A percentile compares a stretch with the other conserved stretches of the same genome.
These are phyloP conservation scores for Oenanthe javanica DNA, from an alignment of 140 eudicot species.

Conservation along the genomic window DNA sequence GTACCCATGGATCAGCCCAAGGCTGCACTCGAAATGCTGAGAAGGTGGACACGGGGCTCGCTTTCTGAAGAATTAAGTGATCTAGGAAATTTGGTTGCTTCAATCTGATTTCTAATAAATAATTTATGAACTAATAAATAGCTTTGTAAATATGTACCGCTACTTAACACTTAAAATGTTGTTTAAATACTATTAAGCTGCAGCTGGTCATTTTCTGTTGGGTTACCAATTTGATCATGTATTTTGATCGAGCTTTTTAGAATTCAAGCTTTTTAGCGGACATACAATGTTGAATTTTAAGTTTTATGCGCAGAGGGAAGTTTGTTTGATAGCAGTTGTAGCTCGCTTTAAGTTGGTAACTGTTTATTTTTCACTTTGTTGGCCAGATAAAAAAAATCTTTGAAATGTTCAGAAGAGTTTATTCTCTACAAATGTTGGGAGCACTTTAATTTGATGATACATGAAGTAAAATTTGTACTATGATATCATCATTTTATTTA, in stretches of 20 bases:
- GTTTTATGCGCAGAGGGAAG: neutral
- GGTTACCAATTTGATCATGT: neutral
- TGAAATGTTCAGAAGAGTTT: no score
- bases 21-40: constrained; percentile 73
- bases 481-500: no score
- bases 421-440: neutral
- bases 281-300: neutral
- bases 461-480: no score
- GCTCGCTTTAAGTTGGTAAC: neutral
- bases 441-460: neutral
- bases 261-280: neutral
- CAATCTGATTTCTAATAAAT: constrained; percentile 29
- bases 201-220: neutral
- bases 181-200: neutral
- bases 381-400: no score
- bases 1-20: constrained; percentile 98
- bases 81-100: constrained; percentile 36
- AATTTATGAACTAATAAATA: neutral
- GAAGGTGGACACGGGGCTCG: constrained; percentile 65
- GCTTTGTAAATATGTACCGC: constrained; percentile 6
- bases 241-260: neutral
- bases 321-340: neutral
- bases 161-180: neutral
- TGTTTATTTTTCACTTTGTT: no score
- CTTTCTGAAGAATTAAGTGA: constrained; percentile 38